Base-by-base conservation (phyloP, 345 rosid genomes). In the Lepidium sativum region DNA sequence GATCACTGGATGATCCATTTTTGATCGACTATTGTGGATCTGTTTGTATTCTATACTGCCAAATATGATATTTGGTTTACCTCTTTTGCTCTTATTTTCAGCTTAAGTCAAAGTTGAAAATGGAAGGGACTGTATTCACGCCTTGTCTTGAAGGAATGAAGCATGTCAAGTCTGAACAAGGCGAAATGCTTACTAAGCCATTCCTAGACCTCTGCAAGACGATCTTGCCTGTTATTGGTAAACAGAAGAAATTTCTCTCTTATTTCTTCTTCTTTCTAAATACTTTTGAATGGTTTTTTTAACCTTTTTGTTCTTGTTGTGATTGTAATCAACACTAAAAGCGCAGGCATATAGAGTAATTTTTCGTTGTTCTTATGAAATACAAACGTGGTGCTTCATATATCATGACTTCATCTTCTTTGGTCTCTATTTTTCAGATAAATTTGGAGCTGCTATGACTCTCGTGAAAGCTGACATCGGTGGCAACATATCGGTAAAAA, bases 111-210 rank as follows among this genome's bases (percentile, higher is more conserved):
- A 17, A 20, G 62, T 42, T 45, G 33, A 72, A 52, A 53, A 92
- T 87, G 92, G 97, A 78, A 71, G 86, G 91, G 76, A 82, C 90
- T 5, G 78, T 82, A 66, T 92, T 92, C 67, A 77, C 91, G 51
- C 94, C 94, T 35, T 87, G 92, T 3, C 54, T 92, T 73, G 91
- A 89, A 77, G 91, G 88, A 68, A 92, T 92, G 94, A 84, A 89
- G 79, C 83, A 83, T 31, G 86, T 87, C 69, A 89, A 80, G 68
- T 54, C 94, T 38, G 86, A 78, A 18, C 72, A 80, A 9, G 91
- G 91, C 42, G 87, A 87, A 67, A 89, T 92, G 82, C 85, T 85
- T 60, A 72, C 96, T 43, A 91, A 84, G 70, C 89, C 91, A 51
- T 91, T 91, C 77, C 63, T 91, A 44, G 98, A 88, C 14, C 89